Conservation (phyloP, 208 protist genomes). For the Endotrypanum monterogeii region DNA sequence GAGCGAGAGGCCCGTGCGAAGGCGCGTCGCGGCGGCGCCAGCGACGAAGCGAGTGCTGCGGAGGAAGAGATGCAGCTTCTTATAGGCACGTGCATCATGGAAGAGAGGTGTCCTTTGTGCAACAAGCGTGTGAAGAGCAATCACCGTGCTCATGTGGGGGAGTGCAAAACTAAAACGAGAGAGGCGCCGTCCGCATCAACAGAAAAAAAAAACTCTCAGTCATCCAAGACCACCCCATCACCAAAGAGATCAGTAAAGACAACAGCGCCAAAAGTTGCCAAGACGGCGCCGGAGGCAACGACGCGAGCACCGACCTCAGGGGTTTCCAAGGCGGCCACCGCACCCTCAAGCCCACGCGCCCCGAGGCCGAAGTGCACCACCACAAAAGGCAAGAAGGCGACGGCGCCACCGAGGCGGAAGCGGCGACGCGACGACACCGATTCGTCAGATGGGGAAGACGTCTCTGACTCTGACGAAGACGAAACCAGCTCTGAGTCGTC, state of each 20-base stretch:
- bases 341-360: conserved; percentile 9
- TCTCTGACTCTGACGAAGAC: conserved; percentile 26
- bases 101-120: conserved; percentile 76
- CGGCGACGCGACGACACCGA: conserved; percentile 28
- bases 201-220: not conserved
- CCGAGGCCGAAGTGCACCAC: conserved; percentile 9
- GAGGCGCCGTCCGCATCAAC: not conserved
- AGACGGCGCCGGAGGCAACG: not conserved
- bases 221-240: not conserved
- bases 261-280: not conserved
- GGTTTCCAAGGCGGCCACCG: conserved; percentile 6
- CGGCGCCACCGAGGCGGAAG: conserved; percentile 28
- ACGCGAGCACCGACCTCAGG: not conserved
- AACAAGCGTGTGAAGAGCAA: conserved; percentile 43
- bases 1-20: conserved; percentile 51
- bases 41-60: conserved; percentile 17
- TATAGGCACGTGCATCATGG: conserved; percentile 63
- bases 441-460: conserved; percentile 27
- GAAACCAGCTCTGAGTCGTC: conserved; percentile 22
- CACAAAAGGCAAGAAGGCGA: conserved; percentile 22
- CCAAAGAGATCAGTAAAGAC: not conserved
- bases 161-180: conserved; percentile 37
- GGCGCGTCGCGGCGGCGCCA: conserved; percentile 20
- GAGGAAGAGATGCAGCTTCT: conserved; percentile 47
- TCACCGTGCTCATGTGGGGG: conserved; percentile 60